A percentile compares a stretch with the other conserved stretches of the same genome.
These are phyloP conservation scores for Astrephomene gubernaculifera DNA, from an alignment of 139 green algal genomes.

Conservation along the genomic window DNA sequence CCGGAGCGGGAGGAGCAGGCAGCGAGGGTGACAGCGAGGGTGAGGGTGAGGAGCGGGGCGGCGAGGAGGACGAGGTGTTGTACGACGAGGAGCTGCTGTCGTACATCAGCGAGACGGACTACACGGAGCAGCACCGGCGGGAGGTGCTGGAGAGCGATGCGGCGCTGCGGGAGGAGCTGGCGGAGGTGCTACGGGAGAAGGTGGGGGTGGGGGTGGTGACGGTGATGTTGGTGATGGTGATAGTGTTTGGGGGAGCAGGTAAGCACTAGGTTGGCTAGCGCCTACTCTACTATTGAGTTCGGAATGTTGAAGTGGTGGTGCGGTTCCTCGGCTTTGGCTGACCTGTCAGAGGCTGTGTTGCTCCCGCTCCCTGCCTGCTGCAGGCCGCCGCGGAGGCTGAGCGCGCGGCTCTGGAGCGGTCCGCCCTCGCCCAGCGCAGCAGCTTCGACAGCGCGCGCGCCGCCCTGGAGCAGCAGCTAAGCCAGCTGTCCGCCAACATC, in stretches of 20 bases:
- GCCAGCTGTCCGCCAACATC: slow-evolving; percentile 23
- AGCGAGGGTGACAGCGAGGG: not conserved
- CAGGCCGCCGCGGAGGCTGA: slow-evolving; percentile 30
- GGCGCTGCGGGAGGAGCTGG: slow-evolving; percentile 42
- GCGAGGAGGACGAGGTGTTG: slow-evolving; percentile 46
- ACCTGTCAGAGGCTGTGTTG: not conserved
- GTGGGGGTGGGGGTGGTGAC: not conserved
- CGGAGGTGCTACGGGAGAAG: slow-evolving; percentile 32
- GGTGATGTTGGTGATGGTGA: too few species aligned
- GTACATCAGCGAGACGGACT: slow-evolving; percentile 47
- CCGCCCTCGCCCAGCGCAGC: slow-evolving; percentile 31
- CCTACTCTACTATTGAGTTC: too few species aligned
- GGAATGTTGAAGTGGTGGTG: too few species aligned
- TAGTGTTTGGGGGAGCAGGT: too few species aligned
- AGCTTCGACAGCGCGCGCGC: slow-evolving; percentile 37
- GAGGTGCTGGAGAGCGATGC: slow-evolving; percentile 35
- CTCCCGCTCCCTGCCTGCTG: not conserved
- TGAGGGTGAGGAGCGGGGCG: not conserved
- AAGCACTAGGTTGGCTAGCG: too few species aligned
- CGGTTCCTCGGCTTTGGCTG: not conserved
- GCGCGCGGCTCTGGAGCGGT: slow-evolving; percentile 28
- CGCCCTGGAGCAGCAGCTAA: slow-evolving; percentile 38
- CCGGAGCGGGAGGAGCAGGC: not conserved
- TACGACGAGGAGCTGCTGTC: slow-evolving; percentile 48
- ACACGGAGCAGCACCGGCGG: slow-evolving; percentile 29